Evolutionary conservation across 2,329 filamentous ascomycete genomes (phyloP).

Genomic region (Macrophomina pseudophaseolina): DNA sequence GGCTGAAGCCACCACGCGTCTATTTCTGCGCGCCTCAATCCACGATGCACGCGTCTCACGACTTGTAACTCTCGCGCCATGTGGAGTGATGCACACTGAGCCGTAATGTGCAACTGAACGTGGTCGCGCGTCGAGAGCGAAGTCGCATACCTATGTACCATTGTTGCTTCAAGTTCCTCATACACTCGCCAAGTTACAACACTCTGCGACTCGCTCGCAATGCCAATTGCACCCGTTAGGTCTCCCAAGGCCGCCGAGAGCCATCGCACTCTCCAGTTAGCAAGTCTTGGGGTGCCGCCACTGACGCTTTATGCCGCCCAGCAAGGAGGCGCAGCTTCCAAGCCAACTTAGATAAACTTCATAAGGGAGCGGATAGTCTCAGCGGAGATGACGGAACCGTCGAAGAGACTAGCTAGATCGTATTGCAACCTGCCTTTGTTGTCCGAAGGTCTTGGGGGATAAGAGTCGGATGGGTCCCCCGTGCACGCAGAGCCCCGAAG

Average conservation of each 20-base stretch:
- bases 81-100: too few species aligned
- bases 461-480: not conserved
- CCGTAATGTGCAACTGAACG: too few species aligned
- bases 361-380: not conserved
- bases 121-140: too few species aligned
- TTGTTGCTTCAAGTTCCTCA: not conserved
- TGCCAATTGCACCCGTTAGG: not conserved
- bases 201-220: not conserved
- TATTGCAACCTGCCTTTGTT: conserved; percentile 14
- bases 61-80: too few species aligned
- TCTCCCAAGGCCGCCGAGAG: not conserved
- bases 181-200: not conserved
- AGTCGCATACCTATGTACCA: not conserved
- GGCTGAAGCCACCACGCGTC: not conserved
- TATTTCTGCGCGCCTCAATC: not conserved
- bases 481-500: not conserved
- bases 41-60: not conserved
- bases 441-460: not conserved
- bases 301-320: not conserved
- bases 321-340: conserved; percentile 8
- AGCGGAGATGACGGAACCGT: conserved; percentile 16
- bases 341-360: conserved; percentile 6
- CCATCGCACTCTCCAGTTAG: not conserved
- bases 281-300: conserved; percentile 3
- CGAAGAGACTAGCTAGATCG: conserved; percentile 15